Conservation (phyloP, 2,329 filamentous ascomycete genomes). For the Septoria petroselini region DNA sequence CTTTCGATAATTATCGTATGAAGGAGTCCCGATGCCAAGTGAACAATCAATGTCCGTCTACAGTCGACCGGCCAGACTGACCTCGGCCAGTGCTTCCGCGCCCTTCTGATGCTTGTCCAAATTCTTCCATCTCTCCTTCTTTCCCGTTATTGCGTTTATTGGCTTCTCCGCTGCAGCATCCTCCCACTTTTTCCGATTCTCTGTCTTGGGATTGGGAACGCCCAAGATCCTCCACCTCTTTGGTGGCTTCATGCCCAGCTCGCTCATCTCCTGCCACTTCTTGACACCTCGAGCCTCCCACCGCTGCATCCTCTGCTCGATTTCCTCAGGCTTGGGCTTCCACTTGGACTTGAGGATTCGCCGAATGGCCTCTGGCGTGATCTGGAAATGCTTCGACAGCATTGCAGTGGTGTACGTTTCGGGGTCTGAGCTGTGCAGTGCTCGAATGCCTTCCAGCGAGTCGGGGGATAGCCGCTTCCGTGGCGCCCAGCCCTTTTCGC, state of each 20-base stretch:
- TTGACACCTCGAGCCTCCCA: constrained; percentile 50
- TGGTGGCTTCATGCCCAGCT: constrained; percentile 55
- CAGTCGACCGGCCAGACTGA: constrained; percentile 4
- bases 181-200: constrained; percentile 12
- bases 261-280: constrained; percentile 50
- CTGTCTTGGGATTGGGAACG: constrained; percentile 30
- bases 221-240: constrained; percentile 52
- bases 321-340: constrained; percentile 54
- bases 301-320: constrained; percentile 42
- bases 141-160: neutral
- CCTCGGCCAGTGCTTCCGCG: neutral
- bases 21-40: no score
- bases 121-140: constrained; percentile 12
- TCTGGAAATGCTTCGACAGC: constrained; percentile 74
- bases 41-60: constrained; percentile 2
- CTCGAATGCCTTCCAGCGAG: constrained; percentile 82
- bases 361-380: constrained; percentile 83
- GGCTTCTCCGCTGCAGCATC: constrained; percentile 1
- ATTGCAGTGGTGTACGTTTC: constrained; percentile 70
- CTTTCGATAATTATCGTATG: no score
- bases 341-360: constrained; percentile 81
- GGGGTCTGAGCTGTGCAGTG: constrained; percentile 74
- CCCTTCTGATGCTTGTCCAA: neutral
- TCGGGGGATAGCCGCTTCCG: constrained; percentile 87
- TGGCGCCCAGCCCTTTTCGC: constrained; percentile 71